Evolutionary conservation across 2,329 filamentous ascomycete species (phyloP), one percentile per base, ranked within the genome.

Genomic region (Penicillium corylophilum): DNA sequence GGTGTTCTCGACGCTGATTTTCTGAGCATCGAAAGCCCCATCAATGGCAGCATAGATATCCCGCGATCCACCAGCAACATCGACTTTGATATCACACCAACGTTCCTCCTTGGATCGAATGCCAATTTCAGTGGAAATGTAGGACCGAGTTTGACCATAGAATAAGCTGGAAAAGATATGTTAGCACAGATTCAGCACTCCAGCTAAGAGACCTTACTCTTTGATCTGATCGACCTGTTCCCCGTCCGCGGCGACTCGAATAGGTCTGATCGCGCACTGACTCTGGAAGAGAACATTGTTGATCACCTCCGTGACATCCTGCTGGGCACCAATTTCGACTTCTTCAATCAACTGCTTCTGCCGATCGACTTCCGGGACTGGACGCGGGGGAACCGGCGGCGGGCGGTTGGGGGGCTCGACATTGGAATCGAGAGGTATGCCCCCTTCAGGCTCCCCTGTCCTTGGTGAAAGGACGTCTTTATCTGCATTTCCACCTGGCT

Each of bases 271-370:
- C 2, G 93, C 92, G 46, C 89, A 91, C 64, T 94, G 89, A n/a
- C 96, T 78, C 45, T 94, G 88, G 65, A 93, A 91, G 52, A 96
- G 83, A 23, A 96, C 89, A 64, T 93, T 94, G 52, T 90, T 90
- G 75, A 96, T 92, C 41, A 96, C 93, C 71, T 99, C 94, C 12
- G 91, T 91, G 4, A 96, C 93, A 72, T 99, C 94, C 73, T 99
- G 92, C 66, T 99, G 94, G 29, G 90, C 81, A 16, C 81, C 81
- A 38, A 81, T 76, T 60, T 84, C 78, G 5, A 83, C 77, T 48
- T 80, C 76, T 31, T 79, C 76, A 20, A 79, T 66, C 47, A 68
- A 63, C 46, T 70, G 68, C 48, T 69, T 69, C 52, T 71, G 61
- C 5, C 59, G 60, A 33, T 73, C 68, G 13, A 60, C 38, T 48